Conservation (phyloP, 2,329 filamentous ascomycete genomes). For the Tolypocladium tropicale region DNA sequence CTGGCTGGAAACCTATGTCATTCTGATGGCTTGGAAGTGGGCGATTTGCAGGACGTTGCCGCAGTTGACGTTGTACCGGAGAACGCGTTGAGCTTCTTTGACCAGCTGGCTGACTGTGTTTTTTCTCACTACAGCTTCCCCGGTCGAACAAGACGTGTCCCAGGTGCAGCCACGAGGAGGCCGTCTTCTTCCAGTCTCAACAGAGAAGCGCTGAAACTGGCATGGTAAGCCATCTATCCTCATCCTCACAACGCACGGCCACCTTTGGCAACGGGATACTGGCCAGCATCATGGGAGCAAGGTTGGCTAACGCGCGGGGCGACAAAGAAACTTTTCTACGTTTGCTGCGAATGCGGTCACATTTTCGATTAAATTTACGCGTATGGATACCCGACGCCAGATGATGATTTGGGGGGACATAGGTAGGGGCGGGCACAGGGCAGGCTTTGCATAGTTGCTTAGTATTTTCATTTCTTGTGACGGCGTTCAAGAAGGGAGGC, state of each 20-base stretch:
- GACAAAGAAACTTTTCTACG: constrained; percentile 78
- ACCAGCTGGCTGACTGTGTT: constrained; percentile 32
- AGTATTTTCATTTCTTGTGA: neutral
- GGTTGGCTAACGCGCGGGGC: constrained; percentile 5
- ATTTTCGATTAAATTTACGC: constrained; percentile 53
- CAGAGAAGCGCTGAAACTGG: constrained; percentile 94
- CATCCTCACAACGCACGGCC: neutral
- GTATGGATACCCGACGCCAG: constrained; percentile 12
- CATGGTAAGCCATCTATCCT: constrained; percentile 60
- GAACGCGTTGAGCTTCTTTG: constrained; percentile 15
- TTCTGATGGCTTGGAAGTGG: neutral
- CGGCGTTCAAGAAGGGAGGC: neutral
- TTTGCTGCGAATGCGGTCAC: constrained; percentile 88
- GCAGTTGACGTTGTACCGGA: constrained; percentile 8
- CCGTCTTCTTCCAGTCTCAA: constrained; percentile 98
- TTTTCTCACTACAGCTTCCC: constrained; percentile 60
- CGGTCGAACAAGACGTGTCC: constrained; percentile 80
- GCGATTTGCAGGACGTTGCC: neutral
- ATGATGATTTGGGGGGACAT: neutral
- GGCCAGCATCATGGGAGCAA: neutral
- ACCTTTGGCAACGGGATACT: neutral
- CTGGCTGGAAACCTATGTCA: neutral
- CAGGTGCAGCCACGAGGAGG: constrained; percentile 74
- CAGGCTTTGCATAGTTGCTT: neutral
- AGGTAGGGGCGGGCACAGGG: neutral